A percentile compares a stretch with the other conserved stretches of the same genome.
These are phyloP conservation scores for Punctularia strigosozonata DNA, from an alignment of 768 basidiomycete species.

Conservation along the genomic window DNA sequence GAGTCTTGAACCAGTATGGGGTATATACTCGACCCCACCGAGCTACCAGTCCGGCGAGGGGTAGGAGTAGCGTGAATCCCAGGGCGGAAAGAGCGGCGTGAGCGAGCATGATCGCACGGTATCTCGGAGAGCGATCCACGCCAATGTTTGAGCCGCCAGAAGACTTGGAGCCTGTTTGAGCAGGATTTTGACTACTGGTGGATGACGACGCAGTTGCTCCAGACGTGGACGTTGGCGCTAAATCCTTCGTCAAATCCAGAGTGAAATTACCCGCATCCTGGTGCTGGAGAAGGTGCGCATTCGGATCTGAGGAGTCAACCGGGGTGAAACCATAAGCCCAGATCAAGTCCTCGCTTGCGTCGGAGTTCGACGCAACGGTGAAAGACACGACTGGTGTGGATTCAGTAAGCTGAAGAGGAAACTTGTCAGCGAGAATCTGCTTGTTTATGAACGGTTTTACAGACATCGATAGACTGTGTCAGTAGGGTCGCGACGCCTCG, in stretches of 20 bases:
- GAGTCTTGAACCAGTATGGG: slow-evolving; percentile 43
- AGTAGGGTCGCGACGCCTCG: slow-evolving; percentile 29
- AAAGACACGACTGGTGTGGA: slow-evolving; percentile 19
- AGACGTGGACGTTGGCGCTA: slow-evolving; percentile 8
- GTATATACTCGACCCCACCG: slow-evolving; percentile 42
- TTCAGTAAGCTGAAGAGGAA: slow-evolving; percentile 5
- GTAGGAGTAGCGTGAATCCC: slow-evolving; percentile 47
- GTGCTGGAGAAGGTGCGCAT: slow-evolving; percentile 23
- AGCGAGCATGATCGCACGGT: slow-evolving; percentile 29
- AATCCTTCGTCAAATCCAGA: slow-evolving; percentile 22
- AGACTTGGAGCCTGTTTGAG: slow-evolving; percentile 2
- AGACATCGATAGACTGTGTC: slow-evolving; percentile 16
- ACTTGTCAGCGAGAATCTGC: slow-evolving; percentile 2
- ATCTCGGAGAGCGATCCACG: slow-evolving; percentile 9
- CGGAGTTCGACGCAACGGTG: slow-evolving; percentile 17
- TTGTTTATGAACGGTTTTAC: background rate
- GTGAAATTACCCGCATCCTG: slow-evolving; percentile 19
- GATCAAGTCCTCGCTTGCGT: slow-evolving; percentile 20
- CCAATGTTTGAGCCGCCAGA: background rate
- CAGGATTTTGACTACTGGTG: slow-evolving; percentile 10
- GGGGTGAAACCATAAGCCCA: slow-evolving; percentile 27
- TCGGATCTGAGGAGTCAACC: slow-evolving; percentile 14
- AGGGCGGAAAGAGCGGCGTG: slow-evolving; percentile 41
- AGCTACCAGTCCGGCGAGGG: slow-evolving; percentile 39
- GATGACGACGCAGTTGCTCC: slow-evolving; percentile 5